Conservation (phyloP, 805 yeast species). For the Nakazawaea anatomiae region DNA sequence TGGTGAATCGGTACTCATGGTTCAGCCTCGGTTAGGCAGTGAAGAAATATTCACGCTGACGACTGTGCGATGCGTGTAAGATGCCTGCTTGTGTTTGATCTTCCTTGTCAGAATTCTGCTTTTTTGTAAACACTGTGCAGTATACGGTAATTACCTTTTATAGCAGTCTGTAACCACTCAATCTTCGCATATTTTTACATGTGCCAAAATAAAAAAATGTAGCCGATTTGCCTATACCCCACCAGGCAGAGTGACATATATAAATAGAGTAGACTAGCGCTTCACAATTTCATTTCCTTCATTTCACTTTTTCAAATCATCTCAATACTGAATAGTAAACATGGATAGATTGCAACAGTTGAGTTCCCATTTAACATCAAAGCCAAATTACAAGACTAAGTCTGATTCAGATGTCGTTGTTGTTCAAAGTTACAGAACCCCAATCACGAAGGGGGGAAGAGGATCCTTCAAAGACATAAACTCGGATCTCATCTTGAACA, state of each 20-base stretch:
- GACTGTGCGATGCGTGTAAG: no score
- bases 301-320: neutral
- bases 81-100: no score
- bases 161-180: neutral
- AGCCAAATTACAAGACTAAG: constrained; percentile 37
- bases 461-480: constrained; percentile 81
- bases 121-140: neutral
- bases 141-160: neutral
- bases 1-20: neutral
- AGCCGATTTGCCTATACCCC: neutral
- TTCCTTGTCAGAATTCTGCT: no score
- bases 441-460: constrained; percentile 80
- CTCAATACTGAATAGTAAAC: neutral
- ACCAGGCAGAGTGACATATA: neutral
- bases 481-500: constrained; percentile 70
- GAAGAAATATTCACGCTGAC: no score
- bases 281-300: neutral
- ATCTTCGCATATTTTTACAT: neutral
- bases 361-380: constrained; percentile 23
- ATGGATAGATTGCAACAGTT: constrained; percentile 33
- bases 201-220: neutral
- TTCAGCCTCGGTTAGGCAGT: neutral
- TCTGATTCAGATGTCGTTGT: constrained; percentile 87
- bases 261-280: neutral
- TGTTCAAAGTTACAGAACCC: constrained; percentile 86